Evolutionary conservation across 2,329 filamentous ascomycete species (phyloP).

Genomic region (Pyricularia grisea): DNA sequence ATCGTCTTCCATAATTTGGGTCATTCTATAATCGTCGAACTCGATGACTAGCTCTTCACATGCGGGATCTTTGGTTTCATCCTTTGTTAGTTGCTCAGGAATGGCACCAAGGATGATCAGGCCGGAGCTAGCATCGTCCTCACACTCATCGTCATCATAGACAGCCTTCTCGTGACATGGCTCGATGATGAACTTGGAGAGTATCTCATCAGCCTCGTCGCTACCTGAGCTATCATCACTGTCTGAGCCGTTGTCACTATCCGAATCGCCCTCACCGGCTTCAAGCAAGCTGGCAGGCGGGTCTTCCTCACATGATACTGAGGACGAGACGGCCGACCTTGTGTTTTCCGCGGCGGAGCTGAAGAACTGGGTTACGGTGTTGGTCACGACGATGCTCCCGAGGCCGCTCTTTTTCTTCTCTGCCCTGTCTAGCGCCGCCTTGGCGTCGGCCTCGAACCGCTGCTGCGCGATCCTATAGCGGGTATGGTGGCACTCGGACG

Average conservation of each 20-base stretch:
- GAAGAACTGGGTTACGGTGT: neutral
- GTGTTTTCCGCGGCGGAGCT: neutral
- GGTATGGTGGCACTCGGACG: slow-evolving; percentile 15
- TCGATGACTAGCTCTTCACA: neutral
- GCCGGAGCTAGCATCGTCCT: neutral
- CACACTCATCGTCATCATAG: no score
- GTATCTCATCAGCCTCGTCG: neutral
- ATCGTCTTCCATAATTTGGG: neutral
- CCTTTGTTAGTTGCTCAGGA: neutral
- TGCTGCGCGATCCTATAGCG: neutral
- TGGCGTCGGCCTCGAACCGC: neutral
- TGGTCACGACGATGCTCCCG: neutral
- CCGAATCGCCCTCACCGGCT: neutral
- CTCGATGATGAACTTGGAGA: neutral
- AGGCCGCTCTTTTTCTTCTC: neutral
- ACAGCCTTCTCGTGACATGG: neutral
- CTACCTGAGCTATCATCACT: neutral
- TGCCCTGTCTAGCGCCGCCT: neutral
- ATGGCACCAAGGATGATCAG: neutral
- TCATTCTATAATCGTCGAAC: neutral
- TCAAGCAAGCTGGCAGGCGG: neutral
- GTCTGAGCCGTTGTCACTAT: neutral
- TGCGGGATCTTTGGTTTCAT: neutral
- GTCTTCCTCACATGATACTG: neutral
- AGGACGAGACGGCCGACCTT: neutral